Base-by-base conservation (phyloP, 2,329 filamentous ascomycete genomes). In the Botrytis sinoallii region DNA sequence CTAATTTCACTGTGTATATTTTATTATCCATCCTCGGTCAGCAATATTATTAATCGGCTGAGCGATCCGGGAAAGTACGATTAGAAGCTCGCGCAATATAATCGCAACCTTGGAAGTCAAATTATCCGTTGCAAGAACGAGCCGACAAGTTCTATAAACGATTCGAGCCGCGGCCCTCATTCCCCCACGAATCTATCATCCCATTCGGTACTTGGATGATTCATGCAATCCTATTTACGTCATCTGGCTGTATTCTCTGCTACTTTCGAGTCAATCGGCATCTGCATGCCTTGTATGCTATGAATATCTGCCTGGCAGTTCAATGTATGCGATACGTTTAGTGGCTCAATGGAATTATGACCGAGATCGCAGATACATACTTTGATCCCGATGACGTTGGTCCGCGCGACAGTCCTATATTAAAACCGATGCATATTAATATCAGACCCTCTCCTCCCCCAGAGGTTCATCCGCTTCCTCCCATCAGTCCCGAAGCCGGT, bases 371-470 rank as follows among this genome's bases (percentile, higher is more conserved):
- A 40, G 60, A 64, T 55, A 67, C 64, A 32, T 73, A 81, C 55
- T 87, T 85, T 81, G 84, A 86, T 78, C 83, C 84, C 75, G 85
- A 87, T 82, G 84, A 87, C 82, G 82, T 83, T 75, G 80, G 83
- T 66, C 82, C 81, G 75, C 81, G 79, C 77, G 85, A 82, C 77
- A 82, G 84, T 82, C 81, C 81, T 77, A 79, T 80, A 78, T 78
- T 84, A 77, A 81, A 79, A 79, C 81, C 84, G 68, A 80, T 81
- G 82, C 81, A 80, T 74, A 82, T 85, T 71, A 86, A 83, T 76
- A 83, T 86, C 65, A 82, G 82, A 69, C 86, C 85, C n/a, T 86
- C 87, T 68, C 85, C 85, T 68, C 88, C 85, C 78, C 86, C 87
- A 20, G 85, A 84, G 76, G 83, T 83, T 77, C 81, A 85, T 73